Base-by-base conservation (phyloP, 2,329 filamentous ascomycete species). In the Karstenula rhodostoma region DNA sequence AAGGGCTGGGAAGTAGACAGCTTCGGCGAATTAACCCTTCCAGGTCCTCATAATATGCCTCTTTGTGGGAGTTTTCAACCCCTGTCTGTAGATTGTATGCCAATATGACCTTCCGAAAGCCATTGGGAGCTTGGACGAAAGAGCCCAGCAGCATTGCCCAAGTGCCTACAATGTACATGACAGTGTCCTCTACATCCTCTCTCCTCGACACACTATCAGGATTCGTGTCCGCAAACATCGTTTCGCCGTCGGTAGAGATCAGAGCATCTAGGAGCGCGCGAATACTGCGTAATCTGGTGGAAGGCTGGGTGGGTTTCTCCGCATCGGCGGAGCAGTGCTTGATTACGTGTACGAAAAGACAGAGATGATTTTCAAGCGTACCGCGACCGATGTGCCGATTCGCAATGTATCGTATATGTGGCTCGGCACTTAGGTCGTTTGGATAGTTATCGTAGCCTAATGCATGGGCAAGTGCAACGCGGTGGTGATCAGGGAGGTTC, bases 401-500 rank as follows among this genome's bases (percentile, higher is more conserved):
- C 33, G 50, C 19, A n/a, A 70, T 67, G 55, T 68, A 68, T 33
- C 63, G 64, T 22, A 72, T 51, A 44, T 69, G 68, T 22, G 67
- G 67, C 48, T 63, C 61, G 27, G 62, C 58, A 19, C 50, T 37
- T 3, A 27, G 4, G 22, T 58, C 43, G n/a, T 25, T 33, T 3
- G 64, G 60, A 46, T 68, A 62, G 0, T 63, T 19, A 3, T 43
- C 8, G 52, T 57, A 65, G 51, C 63, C 62, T 3, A 70, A 17
- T 5, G 60, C 49, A 27, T 64, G 60, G 1, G 63, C 61, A 32
- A 70, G 67, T 0, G 44, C 49, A 48, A 56, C 59, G 37, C 15
- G 37, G 37, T n/a, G 37, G n/a, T 40, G 37, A 6, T 40, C 9
- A 42, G 49, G 48, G n/a, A 37, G 19, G n/a, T 48, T 50, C 44